Percentiles rank a stretch among this genome's conserved stretches.
phyloP scores from a whole-genome alignment of 2,329 filamentous ascomycete genomes.

The Sporothrix euskadiensis region DNA sequence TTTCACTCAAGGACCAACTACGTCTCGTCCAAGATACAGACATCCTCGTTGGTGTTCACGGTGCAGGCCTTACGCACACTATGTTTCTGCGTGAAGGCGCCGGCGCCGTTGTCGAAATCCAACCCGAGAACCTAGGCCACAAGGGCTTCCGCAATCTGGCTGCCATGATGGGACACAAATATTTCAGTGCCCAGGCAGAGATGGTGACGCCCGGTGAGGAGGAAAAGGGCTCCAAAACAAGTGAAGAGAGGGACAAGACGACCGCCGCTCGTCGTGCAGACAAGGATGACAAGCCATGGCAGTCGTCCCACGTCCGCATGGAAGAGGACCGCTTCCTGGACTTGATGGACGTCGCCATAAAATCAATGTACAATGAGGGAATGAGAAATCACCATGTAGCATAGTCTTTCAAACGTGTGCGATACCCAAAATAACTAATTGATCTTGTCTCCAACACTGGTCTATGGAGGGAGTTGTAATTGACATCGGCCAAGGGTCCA shows the following conservation, averaged over 20 bases:
- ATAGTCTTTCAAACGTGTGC: not conserved
- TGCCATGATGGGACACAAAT: constrained; percentile 40
- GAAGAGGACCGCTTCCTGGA: constrained; percentile 27
- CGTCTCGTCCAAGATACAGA: constrained; percentile 42
- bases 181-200: constrained; percentile 42
- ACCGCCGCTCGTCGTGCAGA: not conserved
- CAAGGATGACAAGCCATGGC: constrained; percentile 18
- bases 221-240: constrained; percentile 6
- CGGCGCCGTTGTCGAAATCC: constrained; percentile 47
- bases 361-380: constrained; percentile 27
- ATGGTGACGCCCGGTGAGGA: constrained; percentile 21
- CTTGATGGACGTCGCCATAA: constrained; percentile 30
- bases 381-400: constrained; percentile 19
- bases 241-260: not conserved
- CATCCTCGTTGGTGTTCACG: constrained; percentile 47
- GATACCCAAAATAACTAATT: not conserved
- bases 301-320: constrained; percentile 27
- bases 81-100: constrained; percentile 43
- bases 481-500: not conserved
- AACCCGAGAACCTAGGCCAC: constrained; percentile 41
- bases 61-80: constrained; percentile 46
- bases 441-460: too few relatives aligned
- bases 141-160: constrained; percentile 48
- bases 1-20: constrained; percentile 44
- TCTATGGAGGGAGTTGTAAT: not conserved